Percentiles rank a stretch among this genome's conserved stretches.
Evolutionary conservation across 2,329 filamentous ascomycete species (phyloP).

Genomic region (Microsporum audouinii): DNA sequence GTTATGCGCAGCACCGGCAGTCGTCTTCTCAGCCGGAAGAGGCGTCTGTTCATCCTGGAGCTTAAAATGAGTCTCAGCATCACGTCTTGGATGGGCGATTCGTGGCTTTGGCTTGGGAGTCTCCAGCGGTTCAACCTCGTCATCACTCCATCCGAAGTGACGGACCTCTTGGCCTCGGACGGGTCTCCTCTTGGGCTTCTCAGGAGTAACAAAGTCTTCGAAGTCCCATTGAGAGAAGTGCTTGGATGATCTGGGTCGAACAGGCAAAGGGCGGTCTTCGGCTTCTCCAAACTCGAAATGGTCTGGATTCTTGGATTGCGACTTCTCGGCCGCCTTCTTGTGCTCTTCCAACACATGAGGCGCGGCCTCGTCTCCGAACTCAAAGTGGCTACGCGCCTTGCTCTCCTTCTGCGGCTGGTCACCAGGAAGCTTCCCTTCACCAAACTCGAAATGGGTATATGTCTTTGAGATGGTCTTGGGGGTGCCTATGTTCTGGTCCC

Average conservation of each 20-base stretch:
- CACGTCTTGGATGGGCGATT: conserved; percentile 59
- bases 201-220: conserved; percentile 73
- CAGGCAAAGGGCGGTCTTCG: not conserved
- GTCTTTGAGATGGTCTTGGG: conserved; percentile 62
- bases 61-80: conserved; percentile 74
- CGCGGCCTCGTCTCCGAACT: conserved; percentile 6
- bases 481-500: conserved; percentile 42
- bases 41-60: conserved; percentile 63
- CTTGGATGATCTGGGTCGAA: conserved; percentile 11
- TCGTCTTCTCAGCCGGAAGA: conserved; percentile 35
- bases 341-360: not conserved
- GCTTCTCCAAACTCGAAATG: conserved; percentile 38
- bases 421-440: conserved; percentile 27
- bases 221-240: conserved; percentile 75
- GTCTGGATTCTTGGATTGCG: conserved; percentile 55
- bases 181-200: conserved; percentile 54
- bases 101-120: conserved; percentile 42
- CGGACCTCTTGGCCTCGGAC: conserved; percentile 57
- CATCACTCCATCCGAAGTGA: conserved; percentile 64
- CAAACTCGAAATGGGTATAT: conserved; percentile 77
- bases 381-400: conserved; percentile 8
- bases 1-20: conserved; percentile 46
- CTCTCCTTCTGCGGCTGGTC: not conserved
- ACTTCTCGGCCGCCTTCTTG: not conserved
- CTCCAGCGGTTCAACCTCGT: conserved; percentile 38